phyloP scores from a whole-genome alignment of 2,329 filamentous ascomycete genomes.

The Pseudogymnoascus sp. region DNA sequence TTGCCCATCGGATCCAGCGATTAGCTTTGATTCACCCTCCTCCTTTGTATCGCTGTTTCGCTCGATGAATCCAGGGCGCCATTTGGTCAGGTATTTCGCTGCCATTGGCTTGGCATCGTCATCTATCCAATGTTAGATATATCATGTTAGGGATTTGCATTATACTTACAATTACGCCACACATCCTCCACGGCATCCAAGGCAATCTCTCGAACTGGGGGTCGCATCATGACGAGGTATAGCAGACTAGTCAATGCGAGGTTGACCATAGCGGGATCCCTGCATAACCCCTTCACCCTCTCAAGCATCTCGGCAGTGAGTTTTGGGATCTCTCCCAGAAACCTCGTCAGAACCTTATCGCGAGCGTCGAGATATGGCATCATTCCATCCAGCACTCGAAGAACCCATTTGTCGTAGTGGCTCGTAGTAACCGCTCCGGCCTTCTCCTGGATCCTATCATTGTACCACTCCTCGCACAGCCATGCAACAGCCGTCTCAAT shows the following conservation, averaged over 20 bases:
- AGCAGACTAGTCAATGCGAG: conserved; percentile 57
- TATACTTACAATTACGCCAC: conserved; percentile 55
- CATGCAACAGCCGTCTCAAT: conserved; percentile 88
- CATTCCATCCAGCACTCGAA: conserved; percentile 81
- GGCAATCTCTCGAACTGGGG: conserved; percentile 54
- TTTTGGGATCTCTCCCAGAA: conserved; percentile 83
- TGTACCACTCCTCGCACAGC: conserved; percentile 98
- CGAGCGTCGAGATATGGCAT: conserved; percentile 83
- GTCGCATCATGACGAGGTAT: conserved; percentile 61
- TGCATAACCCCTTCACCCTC: conserved; percentile 60
- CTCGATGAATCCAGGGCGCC: conserved; percentile 39
- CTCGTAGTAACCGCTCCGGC: conserved; percentile 40
- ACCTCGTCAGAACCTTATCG: conserved; percentile 83
- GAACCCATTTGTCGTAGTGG: conserved; percentile 72
- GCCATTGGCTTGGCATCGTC: conserved; percentile 57
- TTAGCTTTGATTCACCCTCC: not conserved
- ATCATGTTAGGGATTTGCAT: conserved; percentile 1
- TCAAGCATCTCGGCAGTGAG: conserved; percentile 65
- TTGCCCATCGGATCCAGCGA: not conserved
- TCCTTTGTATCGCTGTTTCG: conserved; percentile 2
- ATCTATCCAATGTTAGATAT: conserved; percentile 33
- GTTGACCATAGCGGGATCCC: conserved; percentile 57
- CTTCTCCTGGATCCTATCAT: conserved; percentile 57
- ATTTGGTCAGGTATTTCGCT: conserved; percentile 54
- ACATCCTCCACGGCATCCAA: conserved; percentile 60